phyloP scores from a whole-genome alignment of 1,284 basidiomycete genomes.

The Ganoderma multipileum region DNA sequence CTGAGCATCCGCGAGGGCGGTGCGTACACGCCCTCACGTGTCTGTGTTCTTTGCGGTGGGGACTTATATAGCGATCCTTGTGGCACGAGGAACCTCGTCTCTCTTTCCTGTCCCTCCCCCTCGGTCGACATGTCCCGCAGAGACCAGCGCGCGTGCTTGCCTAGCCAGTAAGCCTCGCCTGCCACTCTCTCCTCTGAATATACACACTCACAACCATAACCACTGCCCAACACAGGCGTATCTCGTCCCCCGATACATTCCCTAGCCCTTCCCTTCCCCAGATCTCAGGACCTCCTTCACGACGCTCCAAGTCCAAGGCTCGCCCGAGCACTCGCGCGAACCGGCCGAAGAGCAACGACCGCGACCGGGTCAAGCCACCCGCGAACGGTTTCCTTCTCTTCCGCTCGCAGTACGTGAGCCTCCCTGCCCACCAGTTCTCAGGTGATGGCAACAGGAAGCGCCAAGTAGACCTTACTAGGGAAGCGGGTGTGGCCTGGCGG shows the following conservation, averaged over 20 bases:
- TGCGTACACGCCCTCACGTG: constrained; percentile 1
- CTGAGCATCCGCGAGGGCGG: neutral
- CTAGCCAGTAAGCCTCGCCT: neutral
- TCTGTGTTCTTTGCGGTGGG: neutral
- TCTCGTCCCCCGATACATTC: neutral
- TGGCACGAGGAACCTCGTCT: neutral
- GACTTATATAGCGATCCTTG: neutral
- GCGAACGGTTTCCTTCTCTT: constrained; percentile 1
- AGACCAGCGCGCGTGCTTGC: neutral
- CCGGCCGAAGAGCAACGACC: neutral
- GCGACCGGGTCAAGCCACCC: neutral
- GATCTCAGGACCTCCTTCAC: neutral
- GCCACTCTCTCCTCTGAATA: neutral
- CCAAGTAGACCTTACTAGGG: neutral
- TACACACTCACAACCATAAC: neutral
- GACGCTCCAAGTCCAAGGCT: neutral
- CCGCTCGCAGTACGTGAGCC: neutral
- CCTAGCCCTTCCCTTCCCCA: neutral
- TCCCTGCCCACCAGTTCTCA: neutral
- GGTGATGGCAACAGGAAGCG: neutral
- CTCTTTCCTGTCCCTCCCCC: neutral
- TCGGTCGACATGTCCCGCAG: neutral
- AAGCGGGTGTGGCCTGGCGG: neutral
- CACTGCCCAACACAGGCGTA: neutral
- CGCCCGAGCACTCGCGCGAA: neutral